Conservation (phyloP, 2,329 filamentous ascomycete genomes). For the Fusarium proliferatum region DNA sequence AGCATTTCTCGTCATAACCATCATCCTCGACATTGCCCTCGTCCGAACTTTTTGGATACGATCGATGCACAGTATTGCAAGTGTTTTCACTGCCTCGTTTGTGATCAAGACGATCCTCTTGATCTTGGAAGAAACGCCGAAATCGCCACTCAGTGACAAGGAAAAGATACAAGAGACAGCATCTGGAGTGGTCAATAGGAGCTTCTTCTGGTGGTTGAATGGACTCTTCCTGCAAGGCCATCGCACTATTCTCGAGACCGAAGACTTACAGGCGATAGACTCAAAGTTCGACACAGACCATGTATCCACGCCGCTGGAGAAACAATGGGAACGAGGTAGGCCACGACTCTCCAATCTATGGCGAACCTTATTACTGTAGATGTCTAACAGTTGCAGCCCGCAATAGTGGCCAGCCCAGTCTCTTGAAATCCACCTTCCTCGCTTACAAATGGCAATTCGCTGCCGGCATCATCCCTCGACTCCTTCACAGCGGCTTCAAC, state of each 20-base stretch:
- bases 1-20: slow-evolving; percentile 47
- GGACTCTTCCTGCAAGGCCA: slow-evolving; percentile 45
- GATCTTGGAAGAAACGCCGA: slow-evolving; percentile 48
- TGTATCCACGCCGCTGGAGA: slow-evolving; percentile 35
- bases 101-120: slow-evolving; percentile 46
- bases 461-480: slow-evolving; percentile 50
- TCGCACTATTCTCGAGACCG: slow-evolving; percentile 36
- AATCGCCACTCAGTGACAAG: slow-evolving; percentile 36
- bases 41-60: slow-evolving; percentile 51
- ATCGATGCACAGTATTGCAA: slow-evolving; percentile 38
- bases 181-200: slow-evolving; percentile 49
- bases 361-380: rapidly evolving
- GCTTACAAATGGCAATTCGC: slow-evolving; percentile 47
- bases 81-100: slow-evolving; percentile 44
- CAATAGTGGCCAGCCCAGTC: slow-evolving; percentile 35
- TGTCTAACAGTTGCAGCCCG: slow-evolving; percentile 2
- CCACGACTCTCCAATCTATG: rapidly evolving
- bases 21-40: slow-evolving; percentile 50
- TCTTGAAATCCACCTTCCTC: slow-evolving; percentile 44
- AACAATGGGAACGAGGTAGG: slow-evolving; percentile 41
- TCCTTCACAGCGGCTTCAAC: slow-evolving; percentile 54
- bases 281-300: slow-evolving; percentile 43
- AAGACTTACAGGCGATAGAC: slow-evolving; percentile 45
- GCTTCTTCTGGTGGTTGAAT: slow-evolving; percentile 53
- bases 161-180: slow-evolving; percentile 47